Conservation (phyloP, 225 moss, liverwort and hornwort species). For the Polytrichum commune region DNA sequence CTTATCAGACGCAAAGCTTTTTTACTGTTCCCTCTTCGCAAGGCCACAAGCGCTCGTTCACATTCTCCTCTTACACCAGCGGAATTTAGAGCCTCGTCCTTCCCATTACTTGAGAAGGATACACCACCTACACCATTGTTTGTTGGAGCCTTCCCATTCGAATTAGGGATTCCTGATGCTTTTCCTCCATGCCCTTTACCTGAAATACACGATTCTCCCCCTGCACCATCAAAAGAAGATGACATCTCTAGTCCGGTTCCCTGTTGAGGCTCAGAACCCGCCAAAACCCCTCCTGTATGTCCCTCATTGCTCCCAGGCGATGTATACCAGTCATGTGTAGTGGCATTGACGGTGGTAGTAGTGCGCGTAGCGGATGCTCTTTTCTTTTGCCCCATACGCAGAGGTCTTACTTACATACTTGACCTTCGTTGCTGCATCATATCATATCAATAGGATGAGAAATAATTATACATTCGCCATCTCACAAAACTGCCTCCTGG, state of each 20-base stretch:
- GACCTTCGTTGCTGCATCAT: constrained; percentile 36
- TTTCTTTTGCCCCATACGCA: constrained; percentile 54
- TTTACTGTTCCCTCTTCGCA: constrained; percentile 41
- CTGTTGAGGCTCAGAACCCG: constrained; percentile 11
- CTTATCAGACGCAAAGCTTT: constrained; percentile 37
- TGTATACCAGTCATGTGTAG: constrained; percentile 18
- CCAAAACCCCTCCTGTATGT: constrained; percentile 10
- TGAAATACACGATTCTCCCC: constrained; percentile 8
- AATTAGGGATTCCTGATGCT: constrained; percentile 7
- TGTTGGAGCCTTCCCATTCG: constrained; percentile 16
- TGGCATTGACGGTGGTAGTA: constrained; percentile 16
- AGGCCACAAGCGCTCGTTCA: constrained; percentile 42
- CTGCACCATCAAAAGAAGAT: constrained; percentile 6
- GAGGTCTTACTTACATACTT: constrained; percentile 24
- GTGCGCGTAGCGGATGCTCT: constrained; percentile 38
- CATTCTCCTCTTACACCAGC: constrained; percentile 29
- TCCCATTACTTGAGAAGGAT: constrained; percentile 7
- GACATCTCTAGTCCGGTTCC: constrained; percentile 12
- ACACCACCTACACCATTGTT: constrained; percentile 5
- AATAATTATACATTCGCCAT: too few species aligned
- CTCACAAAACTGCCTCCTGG: too few species aligned
- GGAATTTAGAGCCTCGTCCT: constrained; percentile 17
- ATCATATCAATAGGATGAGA: too few species aligned
- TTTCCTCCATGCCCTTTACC: constrained; percentile 24
- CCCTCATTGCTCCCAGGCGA: constrained; percentile 19